Conservation (phyloP, 2,329 filamentous ascomycete genomes). For the Colletotrichum truncatum region DNA sequence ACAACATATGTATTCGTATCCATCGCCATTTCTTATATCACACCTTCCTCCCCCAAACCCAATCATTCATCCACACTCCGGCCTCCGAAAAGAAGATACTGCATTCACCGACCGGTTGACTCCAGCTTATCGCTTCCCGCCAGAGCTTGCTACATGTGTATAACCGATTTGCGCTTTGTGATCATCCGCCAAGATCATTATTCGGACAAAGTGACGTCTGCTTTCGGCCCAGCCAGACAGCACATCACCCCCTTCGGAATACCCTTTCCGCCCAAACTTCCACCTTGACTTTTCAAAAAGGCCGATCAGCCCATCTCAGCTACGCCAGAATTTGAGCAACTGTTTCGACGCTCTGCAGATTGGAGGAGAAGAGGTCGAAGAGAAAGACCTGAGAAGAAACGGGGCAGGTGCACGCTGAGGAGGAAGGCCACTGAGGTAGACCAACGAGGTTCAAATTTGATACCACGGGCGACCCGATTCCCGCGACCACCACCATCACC, state of each 20-base stretch:
- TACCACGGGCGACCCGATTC: background rate
- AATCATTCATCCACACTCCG: background rate
- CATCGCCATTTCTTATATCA: constrained; percentile 8
- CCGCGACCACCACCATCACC: background rate
- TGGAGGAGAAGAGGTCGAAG: background rate
- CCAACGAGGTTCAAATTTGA: background rate
- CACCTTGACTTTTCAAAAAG: background rate
- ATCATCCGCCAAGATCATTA: background rate
- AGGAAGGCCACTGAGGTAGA: background rate
- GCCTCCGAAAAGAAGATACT: background rate
- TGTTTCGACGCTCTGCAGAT: background rate
- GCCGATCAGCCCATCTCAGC: background rate
- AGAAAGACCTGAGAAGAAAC: background rate
- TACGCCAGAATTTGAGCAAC: background rate
- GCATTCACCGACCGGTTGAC: background rate
- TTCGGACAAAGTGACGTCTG: background rate
- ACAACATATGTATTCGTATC: background rate
- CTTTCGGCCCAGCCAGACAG: constrained; percentile 1
- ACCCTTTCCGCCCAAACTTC: background rate
- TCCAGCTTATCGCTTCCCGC: background rate
- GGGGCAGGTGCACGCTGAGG: background rate
- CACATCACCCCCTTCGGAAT: background rate
- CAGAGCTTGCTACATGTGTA: background rate
- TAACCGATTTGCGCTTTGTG: background rate
- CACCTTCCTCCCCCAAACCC: background rate